phyloP scores from a whole-genome alignment of 352 stramenopile species.

The Halophytophthora polymorphica region DNA sequence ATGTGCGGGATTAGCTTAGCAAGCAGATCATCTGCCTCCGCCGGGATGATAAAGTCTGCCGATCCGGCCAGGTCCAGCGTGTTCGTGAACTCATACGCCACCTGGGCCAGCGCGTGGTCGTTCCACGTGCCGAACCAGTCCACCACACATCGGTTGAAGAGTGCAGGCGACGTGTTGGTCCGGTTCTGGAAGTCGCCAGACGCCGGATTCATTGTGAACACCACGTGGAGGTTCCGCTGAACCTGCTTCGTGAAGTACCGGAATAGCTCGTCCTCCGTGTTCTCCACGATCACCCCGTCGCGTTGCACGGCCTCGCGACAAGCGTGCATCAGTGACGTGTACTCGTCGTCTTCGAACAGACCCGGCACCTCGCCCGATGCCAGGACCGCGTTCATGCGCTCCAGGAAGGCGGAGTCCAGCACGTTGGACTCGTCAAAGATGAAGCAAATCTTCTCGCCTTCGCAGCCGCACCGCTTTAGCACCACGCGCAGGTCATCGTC shows the following conservation, averaged over 20 bases:
- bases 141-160: conserved; percentile 99
- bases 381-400: conserved; percentile 99
- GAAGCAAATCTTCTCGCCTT: conserved; percentile 99
- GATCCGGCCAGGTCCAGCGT: conserved; percentile 93
- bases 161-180: conserved; percentile 98
- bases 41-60: conserved; percentile 56
- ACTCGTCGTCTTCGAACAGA: conserved; percentile 99
- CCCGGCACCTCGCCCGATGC: conserved; percentile 99
- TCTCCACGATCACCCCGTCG: conserved; percentile 86
- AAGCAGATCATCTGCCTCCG: conserved; percentile 48
- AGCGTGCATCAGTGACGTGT: conserved; percentile 95
- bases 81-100: conserved; percentile 97
- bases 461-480: conserved; percentile 96
- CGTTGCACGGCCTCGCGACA: conserved; percentile 94
- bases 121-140: conserved; percentile 99
- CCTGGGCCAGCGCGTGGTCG: conserved; percentile 96
- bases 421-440: conserved; percentile 99
- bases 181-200: conserved; percentile 95
- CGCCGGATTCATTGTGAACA: conserved; percentile 99
- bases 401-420: conserved; percentile 97
- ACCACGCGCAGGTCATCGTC: conserved; percentile 98
- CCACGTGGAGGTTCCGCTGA: conserved; percentile 99
- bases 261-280: conserved; percentile 95
- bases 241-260: conserved; percentile 97
- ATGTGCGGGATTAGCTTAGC: conserved; percentile 66